Evolutionary conservation across 2,329 filamentous ascomycete species (phyloP).

Genomic region (Diaporthe batatas): DNA sequence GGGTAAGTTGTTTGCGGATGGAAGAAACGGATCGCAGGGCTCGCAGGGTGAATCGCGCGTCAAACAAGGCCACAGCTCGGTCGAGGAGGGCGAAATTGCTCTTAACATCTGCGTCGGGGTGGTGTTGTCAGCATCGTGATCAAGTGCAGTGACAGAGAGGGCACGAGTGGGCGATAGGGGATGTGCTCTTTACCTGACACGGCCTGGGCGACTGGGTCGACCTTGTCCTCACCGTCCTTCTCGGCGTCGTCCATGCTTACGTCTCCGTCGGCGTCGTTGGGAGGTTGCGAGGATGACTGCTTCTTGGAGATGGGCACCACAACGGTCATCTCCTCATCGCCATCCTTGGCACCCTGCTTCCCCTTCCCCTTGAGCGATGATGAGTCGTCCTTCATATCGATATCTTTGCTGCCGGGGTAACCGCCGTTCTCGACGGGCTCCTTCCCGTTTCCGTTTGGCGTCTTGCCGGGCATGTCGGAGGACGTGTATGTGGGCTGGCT

Average conservation of each 20-base stretch:
- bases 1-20: constrained; percentile 89
- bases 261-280: constrained; percentile 76
- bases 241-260: constrained; percentile 76
- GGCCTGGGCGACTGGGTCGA: constrained; percentile 72
- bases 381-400: constrained; percentile 74
- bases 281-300: constrained; percentile 67
- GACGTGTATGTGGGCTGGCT: constrained; percentile 20
- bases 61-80: constrained; percentile 91
- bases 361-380: constrained; percentile 72
- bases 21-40: constrained; percentile 96
- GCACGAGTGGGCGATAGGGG: constrained; percentile 11
- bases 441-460: constrained; percentile 79
- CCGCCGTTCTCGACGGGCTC: constrained; percentile 77
- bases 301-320: constrained; percentile 82
- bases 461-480: constrained; percentile 76
- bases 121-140: constrained; percentile 21
- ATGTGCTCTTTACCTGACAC: constrained; percentile 68
- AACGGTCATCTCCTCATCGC: constrained; percentile 84
- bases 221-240: constrained; percentile 66
- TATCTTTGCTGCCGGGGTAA: constrained; percentile 73
- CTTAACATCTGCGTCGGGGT: constrained; percentile 80
- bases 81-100: constrained; percentile 93
- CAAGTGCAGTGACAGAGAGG: not conserved
- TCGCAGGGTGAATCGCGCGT: constrained; percentile 93
- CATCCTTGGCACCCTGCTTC: constrained; percentile 75